Evolutionary conservation across 2,329 filamentous ascomycete species (phyloP).

Genomic region (Colletotrichum sp.): DNA sequence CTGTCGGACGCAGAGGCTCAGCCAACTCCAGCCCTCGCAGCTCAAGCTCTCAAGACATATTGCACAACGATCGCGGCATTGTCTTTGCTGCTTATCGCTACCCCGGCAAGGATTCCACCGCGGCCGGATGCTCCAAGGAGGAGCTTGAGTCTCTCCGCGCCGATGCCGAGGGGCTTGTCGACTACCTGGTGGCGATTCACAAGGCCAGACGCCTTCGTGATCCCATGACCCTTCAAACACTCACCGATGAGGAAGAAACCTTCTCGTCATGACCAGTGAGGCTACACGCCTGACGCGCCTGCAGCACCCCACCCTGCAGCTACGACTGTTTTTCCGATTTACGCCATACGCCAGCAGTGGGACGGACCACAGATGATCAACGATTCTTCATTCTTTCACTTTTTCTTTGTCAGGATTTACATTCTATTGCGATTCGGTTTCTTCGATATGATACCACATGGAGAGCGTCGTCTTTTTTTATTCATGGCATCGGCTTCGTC

Average conservation of each 20-base stretch:
- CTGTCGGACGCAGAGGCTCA: slow-evolving; percentile 30
- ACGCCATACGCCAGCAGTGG: background rate
- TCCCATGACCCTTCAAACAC: slow-evolving; percentile 7
- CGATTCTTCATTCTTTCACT: slow-evolving; percentile 1
- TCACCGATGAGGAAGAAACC: slow-evolving; percentile 12
- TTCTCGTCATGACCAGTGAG: background rate
- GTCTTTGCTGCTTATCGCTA: slow-evolving; percentile 62
- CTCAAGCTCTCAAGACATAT: background rate
- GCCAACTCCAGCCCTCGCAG: slow-evolving; percentile 3
- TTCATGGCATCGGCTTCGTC: slow-evolving; percentile 1
- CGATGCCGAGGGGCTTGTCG: slow-evolving; percentile 58
- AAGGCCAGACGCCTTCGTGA: slow-evolving; percentile 39
- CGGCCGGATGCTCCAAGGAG: slow-evolving; percentile 37
- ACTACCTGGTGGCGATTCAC: slow-evolving; percentile 57
- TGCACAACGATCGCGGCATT: slow-evolving; percentile 52
- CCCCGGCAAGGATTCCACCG: slow-evolving; percentile 41
- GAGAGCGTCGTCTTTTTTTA: slow-evolving; percentile 12
- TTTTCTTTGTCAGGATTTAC: slow-evolving; percentile 15
- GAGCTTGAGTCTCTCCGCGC: slow-evolving; percentile 51
- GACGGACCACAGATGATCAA: slow-evolving; percentile 8
- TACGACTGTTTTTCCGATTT: slow-evolving; percentile 4
- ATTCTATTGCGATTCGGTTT: slow-evolving; percentile 9
- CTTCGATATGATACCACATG: slow-evolving; percentile 23
- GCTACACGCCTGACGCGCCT: background rate
- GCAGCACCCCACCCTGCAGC: background rate